These are phyloP conservation scores for Aspergillus baeticus DNA, from an alignment of 495 filamentous ascomycete species.

Conservation along the genomic window DNA sequence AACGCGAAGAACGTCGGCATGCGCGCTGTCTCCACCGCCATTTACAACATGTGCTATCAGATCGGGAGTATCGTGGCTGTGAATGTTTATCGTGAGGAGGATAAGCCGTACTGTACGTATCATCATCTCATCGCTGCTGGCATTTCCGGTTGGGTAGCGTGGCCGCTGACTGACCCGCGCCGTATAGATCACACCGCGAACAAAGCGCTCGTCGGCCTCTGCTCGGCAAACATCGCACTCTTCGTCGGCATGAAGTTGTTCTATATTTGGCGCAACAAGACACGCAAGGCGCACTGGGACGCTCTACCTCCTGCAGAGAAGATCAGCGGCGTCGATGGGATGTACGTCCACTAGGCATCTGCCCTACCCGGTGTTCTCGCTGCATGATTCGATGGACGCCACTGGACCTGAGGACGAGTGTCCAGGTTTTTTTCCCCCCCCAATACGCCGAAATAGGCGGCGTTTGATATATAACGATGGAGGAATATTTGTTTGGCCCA, in stretches of 20 bases:
- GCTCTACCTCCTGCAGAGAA: constrained; percentile 22
- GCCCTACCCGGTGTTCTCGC: too few species aligned
- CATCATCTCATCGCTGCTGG: too few species aligned
- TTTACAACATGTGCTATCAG: constrained; percentile 42
- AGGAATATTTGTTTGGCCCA: too few species aligned
- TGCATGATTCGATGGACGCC: too few species aligned
- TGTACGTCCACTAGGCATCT: not conserved
- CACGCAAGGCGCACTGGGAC: constrained; percentile 22
- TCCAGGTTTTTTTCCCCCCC: too few species aligned
- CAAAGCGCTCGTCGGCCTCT: constrained; percentile 38
- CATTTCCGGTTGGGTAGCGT: too few species aligned
- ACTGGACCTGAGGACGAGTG: too few species aligned
- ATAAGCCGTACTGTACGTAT: constrained; percentile 40
- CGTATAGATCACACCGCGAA: constrained; percentile 32
- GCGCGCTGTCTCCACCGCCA: constrained; percentile 17
- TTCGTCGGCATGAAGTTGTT: constrained; percentile 27
- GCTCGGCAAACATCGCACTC: constrained; percentile 31
- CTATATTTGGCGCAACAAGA: constrained; percentile 30
- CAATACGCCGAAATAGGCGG: too few species aligned
- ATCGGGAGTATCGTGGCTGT: constrained; percentile 44
- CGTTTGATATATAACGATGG: too few species aligned
- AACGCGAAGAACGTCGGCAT: constrained; percentile 50
- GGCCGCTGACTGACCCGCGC: too few species aligned
- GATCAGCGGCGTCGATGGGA: not conserved
- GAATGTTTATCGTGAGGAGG: constrained; percentile 51